These are phyloP conservation scores for Chamaecrista fasciculata DNA, from an alignment of 306 rosid genomes.

Conservation along the genomic window DNA sequence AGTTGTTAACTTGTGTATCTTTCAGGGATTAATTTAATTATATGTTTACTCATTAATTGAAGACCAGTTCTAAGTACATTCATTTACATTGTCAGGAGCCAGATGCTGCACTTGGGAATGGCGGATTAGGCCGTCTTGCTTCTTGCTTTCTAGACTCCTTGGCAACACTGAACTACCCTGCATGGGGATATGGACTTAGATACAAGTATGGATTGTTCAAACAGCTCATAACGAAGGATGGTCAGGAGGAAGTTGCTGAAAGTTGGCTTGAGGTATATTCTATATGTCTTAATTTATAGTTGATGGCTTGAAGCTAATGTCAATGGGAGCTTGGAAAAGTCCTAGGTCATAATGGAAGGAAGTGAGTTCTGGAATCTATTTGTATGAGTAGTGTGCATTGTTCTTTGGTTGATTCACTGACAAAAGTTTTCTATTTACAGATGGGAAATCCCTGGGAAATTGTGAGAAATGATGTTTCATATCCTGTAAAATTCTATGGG, in stretches of 20 bases:
- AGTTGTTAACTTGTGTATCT: too few species aligned
- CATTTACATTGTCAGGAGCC: constrained; percentile 60
- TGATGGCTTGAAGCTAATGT: constrained; percentile 1
- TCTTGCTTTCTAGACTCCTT: constrained; percentile 95
- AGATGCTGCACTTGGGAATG: constrained; percentile 97
- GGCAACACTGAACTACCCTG: constrained; percentile 93
- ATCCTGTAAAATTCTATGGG: constrained; percentile 80
- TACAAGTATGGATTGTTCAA: constrained; percentile 92
- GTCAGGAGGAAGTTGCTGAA: constrained; percentile 94
- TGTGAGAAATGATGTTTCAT: constrained; percentile 70
- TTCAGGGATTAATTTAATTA: too few species aligned
- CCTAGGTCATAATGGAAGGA: neutral
- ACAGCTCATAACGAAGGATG: constrained; percentile 75
- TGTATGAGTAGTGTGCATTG: constrained; percentile 7
- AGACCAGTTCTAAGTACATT: constrained; percentile 10
- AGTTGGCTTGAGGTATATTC: constrained; percentile 89
- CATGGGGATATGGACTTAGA: constrained; percentile 98
- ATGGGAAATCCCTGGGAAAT: constrained; percentile 97
- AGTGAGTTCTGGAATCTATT: neutral
- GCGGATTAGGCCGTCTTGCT: constrained; percentile 95
- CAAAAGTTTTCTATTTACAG: constrained; percentile 44
- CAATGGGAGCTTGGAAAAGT: neutral
- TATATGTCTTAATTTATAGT: neutral
- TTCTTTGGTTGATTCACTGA: constrained; percentile 22
- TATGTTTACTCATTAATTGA: too few species aligned